phyloP scores from a whole-genome alignment of 345 rosid species.

The Pistacia vera region DNA sequence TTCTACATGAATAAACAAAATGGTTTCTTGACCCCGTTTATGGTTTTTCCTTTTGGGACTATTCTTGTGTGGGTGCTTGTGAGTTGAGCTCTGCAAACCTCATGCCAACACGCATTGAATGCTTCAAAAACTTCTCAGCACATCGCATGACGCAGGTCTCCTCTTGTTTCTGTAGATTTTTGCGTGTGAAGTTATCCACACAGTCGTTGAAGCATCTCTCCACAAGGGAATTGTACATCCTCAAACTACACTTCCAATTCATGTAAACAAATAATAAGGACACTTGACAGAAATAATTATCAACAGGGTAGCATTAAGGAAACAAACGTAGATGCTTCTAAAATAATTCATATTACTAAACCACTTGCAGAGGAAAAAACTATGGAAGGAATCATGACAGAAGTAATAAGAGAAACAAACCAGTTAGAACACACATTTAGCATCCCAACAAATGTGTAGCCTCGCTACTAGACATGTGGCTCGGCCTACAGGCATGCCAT shows the following conservation, averaged over 20 bases:
- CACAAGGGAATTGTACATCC: conserved; percentile 87
- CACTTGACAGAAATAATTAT: background rate
- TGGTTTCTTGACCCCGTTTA: background rate
- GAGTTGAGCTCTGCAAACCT: conserved; percentile 88
- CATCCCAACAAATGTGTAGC: background rate
- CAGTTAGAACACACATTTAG: background rate
- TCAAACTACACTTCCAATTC: conserved; percentile 50
- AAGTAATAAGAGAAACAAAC: background rate
- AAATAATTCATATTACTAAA: background rate
- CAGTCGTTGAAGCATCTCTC: conserved; percentile 93
- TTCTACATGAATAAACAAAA: conserved; percentile 14
- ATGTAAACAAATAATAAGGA: background rate
- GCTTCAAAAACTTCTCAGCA: conserved; percentile 96
- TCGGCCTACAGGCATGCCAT: background rate
- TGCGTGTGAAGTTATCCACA: conserved; percentile 82
- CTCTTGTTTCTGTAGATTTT: conserved; percentile 90
- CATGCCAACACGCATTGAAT: conserved; percentile 97
- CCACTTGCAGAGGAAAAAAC: background rate
- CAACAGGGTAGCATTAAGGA: background rate
- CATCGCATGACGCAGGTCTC: conserved; percentile 80
- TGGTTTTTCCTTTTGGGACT: background rate
- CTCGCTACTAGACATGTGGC: background rate
- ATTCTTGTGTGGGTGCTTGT: conserved; percentile 74
- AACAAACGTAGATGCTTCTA: background rate
- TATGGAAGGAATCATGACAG: background rate